Percentiles rank a stretch among this genome's conserved stretches.
These are phyloP conservation scores for Leishmania amazonensis DNA, from an alignment of 208 protist species.

Conservation along the genomic window DNA sequence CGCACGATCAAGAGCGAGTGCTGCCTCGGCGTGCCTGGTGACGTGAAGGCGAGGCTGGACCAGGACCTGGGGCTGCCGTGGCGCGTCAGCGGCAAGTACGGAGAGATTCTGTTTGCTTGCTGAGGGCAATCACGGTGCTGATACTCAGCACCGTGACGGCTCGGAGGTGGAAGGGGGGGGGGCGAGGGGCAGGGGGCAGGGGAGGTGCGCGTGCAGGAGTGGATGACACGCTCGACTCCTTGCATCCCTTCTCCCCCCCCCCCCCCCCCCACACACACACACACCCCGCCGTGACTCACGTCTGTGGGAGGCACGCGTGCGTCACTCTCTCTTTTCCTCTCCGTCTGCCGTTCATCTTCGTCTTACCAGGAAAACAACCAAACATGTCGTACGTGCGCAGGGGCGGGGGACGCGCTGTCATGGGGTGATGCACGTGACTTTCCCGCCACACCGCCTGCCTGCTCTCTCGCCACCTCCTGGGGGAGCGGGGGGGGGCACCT, in stretches of 20 bases:
- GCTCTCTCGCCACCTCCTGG: background rate
- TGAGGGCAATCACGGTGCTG: background rate
- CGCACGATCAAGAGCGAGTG: slow-evolving; percentile 91
- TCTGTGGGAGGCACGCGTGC: no score
- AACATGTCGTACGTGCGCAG: no score
- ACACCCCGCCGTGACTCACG: background rate
- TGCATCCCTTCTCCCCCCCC: background rate
- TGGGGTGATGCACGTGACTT: background rate
- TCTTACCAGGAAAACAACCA: no score
- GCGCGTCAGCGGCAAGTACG: slow-evolving; percentile 82
- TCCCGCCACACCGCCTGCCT: background rate
- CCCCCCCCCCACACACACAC: background rate
- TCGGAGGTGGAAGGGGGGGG: background rate
- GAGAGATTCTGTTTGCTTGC: slow-evolving; percentile 72
- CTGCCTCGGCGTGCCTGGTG: slow-evolving; percentile 67
- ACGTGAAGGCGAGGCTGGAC: slow-evolving; percentile 57
- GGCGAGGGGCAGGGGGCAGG: background rate
- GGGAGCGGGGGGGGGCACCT: background rate
- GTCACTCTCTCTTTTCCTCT: no score
- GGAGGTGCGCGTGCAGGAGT: background rate
- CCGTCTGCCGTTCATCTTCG: no score
- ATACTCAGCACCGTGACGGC: background rate
- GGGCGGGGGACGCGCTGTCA: background rate
- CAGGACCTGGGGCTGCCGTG: slow-evolving; percentile 41
- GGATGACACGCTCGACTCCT: background rate